A percentile compares a stretch with the other conserved stretches of the same genome.
phyloP scores from a whole-genome alignment of 23 red algal genomes.

The Gracilaria vermiculophylla region DNA sequence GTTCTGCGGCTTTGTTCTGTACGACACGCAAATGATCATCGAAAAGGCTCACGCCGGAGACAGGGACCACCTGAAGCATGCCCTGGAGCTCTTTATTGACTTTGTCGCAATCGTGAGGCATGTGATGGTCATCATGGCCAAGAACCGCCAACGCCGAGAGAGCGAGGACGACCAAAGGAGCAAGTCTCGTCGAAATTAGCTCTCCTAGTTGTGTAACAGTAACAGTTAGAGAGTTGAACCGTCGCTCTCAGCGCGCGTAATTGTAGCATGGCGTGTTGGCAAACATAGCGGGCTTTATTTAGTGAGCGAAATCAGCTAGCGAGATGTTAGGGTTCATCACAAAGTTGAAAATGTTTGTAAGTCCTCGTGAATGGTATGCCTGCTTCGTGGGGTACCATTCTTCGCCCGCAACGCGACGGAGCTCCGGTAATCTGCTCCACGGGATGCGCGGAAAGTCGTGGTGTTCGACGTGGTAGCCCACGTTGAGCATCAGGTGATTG shows the following conservation, averaged over 20 bases:
- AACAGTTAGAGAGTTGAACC: no score
- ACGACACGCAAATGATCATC: slow-evolving; percentile 91
- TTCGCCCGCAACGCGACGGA: slow-evolving; percentile 26
- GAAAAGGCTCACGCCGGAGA: slow-evolving; percentile 80
- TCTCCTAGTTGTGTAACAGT: neutral
- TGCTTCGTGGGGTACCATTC: slow-evolving; percentile 18
- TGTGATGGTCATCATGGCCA: slow-evolving; percentile 79
- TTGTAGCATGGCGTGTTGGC: no score
- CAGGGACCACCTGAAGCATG: slow-evolving; percentile 71
- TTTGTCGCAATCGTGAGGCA: slow-evolving; percentile 84
- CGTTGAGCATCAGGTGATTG: slow-evolving; percentile 69
- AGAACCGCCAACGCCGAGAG: slow-evolving; percentile 50
- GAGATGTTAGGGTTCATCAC: slow-evolving; percentile 47
- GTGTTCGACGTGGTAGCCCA: slow-evolving; percentile 81
- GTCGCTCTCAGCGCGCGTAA: no score
- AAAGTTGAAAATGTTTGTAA: slow-evolving; percentile 36
- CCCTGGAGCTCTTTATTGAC: slow-evolving; percentile 86
- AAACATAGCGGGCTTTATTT: no score
- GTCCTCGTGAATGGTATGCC: slow-evolving; percentile 7
- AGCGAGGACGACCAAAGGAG: slow-evolving; percentile 17
- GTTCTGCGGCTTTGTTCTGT: slow-evolving; percentile 93
- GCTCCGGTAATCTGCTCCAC: slow-evolving; percentile 64
- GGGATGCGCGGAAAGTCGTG: slow-evolving; percentile 81
- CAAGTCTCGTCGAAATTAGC: neutral
- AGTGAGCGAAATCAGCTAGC: slow-evolving; percentile 41